Conservation (phyloP, 2,329 filamentous ascomycete genomes). For the Apiospora arundinis region DNA sequence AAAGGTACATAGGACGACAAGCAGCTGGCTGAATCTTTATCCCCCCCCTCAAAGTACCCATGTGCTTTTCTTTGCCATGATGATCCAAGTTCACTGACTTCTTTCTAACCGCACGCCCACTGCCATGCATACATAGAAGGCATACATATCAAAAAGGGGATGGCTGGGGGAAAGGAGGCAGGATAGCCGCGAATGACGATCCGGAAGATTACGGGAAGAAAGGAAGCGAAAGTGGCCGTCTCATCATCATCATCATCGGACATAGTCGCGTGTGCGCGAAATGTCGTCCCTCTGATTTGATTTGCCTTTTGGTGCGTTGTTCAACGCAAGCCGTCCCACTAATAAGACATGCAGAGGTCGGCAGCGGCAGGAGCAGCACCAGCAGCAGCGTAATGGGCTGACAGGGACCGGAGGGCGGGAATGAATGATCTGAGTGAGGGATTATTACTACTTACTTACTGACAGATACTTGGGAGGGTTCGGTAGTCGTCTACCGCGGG, state of each 20-base stretch:
- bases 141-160: too few relatives aligned
- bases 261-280: not conserved
- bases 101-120: not conserved
- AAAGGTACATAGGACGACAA: not conserved
- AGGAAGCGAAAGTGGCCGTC: not conserved
- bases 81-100: not conserved
- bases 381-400: too few relatives aligned
- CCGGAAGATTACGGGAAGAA: not conserved
- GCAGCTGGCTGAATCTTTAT: not conserved
- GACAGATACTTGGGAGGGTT: too few relatives aligned
- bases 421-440: not conserved
- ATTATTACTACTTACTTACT: not conserved
- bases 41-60: not conserved
- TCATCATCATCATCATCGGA: too few relatives aligned
- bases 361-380: not conserved
- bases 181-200: too few relatives aligned
- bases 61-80: too few relatives aligned
- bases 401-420: too few relatives aligned
- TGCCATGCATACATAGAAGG: too few relatives aligned
- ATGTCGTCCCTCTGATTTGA: not conserved
- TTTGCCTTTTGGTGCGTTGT: slow-evolving; percentile 4
- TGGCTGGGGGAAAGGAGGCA: too few relatives aligned
- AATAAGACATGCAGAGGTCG: slow-evolving; percentile 14
- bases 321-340: not conserved
- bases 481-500: not conserved